Evolutionary conservation across 495 filamentous ascomycete species (phyloP), one percentile per base, ranked within the genome.

Genomic region (Aspergillus incahuasiensis): DNA sequence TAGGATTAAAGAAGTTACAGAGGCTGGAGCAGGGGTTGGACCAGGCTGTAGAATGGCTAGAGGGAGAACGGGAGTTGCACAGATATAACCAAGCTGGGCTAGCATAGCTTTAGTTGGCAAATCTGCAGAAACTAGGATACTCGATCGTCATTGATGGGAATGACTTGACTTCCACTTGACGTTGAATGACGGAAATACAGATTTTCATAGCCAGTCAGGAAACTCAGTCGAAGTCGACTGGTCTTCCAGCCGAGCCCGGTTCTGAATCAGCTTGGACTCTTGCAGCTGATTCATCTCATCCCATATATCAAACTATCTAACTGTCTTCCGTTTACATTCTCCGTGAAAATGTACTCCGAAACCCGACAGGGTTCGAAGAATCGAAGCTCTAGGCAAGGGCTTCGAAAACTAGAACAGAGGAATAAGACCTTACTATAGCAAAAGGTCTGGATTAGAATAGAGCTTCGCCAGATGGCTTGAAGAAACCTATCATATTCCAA

Each of bases 281-380:
- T 68, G 51, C 0, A 32, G 3, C 21, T 55, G 55, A 13, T 55
- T 44, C 49, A 71, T 55, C 4, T 64, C 55, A 40, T 59, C 62
- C 69, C 70, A 74, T 20, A 62, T 57, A 2, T 61, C 57, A 39
- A 66, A n/a, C n/a, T n/a, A n/a, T n/a, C 64, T 15, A 72, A 56
- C 45, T 70, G 69, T 18, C 58, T 46, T 5, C 69, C 68, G 20
- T 56, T 22, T 4, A 47, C 25, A 42, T 70, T 66, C 42, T 69
- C 68, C 60, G 70, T 68, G 18, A 74, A 60, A 35, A 68, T 70
- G 45, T 70, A 74, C 43, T 70, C 68, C 2, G 59, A 54, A n/a
- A 3, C 9, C 66, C 54, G n/a, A 69, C 58, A 35, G 65, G 61
- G 47, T 71, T 73, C 12, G 54, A 51, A 7, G 57, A 4, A 32